Percentiles rank a stretch among this genome's conserved stretches.
phyloP scores from a whole-genome alignment of 306 rosid species.

The Fragaria iinumae region DNA sequence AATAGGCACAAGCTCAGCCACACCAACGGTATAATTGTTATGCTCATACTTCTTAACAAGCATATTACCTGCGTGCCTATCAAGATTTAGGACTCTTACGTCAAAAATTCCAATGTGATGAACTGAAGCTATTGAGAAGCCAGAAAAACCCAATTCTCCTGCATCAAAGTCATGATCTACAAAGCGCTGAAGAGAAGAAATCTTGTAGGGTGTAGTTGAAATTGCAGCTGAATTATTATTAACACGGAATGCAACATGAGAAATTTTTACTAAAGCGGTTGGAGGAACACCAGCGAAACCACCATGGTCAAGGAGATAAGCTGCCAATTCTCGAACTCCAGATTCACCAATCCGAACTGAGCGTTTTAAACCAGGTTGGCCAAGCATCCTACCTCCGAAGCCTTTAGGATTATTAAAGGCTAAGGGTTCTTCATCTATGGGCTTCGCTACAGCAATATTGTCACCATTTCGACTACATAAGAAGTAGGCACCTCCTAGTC shows the following conservation, averaged over 20 bases:
- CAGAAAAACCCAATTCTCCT: slow-evolving; percentile 81
- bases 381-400: slow-evolving; percentile 52
- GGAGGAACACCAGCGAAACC: slow-evolving; percentile 92
- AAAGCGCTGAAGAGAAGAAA: slow-evolving; percentile 84
- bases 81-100: slow-evolving; percentile 74
- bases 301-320: slow-evolving; percentile 87
- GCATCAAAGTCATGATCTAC: slow-evolving; percentile 82
- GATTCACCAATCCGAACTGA: slow-evolving; percentile 82
- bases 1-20: slow-evolving; percentile 74
- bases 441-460: slow-evolving; percentile 84
- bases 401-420: slow-evolving; percentile 76
- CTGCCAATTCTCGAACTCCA: slow-evolving; percentile 80
- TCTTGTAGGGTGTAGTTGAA: slow-evolving; percentile 42
- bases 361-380: slow-evolving; percentile 73
- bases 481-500: slow-evolving; percentile 82
- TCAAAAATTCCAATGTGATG: slow-evolving; percentile 79
- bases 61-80: slow-evolving; percentile 89
- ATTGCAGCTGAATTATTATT: slow-evolving; percentile 21
- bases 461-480: slow-evolving; percentile 56
- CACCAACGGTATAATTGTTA: slow-evolving; percentile 26
- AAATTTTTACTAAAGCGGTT: slow-evolving; percentile 77
- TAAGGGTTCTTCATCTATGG: slow-evolving; percentile 79
- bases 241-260: slow-evolving; percentile 55
- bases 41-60: slow-evolving; percentile 59
- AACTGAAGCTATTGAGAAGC: slow-evolving; percentile 69